Evolutionary conservation across 176 grass and related monocot genomes (phyloP).

Genomic region (Oryza brachyantha): DNA sequence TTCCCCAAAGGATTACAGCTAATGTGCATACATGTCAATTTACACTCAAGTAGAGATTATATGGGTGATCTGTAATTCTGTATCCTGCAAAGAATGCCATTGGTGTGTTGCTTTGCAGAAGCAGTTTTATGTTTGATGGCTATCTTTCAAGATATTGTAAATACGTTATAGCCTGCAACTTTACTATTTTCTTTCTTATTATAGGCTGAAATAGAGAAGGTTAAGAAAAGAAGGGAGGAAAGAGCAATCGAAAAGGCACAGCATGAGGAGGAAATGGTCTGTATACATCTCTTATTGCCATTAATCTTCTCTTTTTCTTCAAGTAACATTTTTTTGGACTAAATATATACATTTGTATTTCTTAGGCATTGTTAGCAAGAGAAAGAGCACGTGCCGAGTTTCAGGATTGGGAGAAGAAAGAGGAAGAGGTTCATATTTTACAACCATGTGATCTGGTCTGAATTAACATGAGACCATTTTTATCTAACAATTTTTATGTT

Average conservation of each 20-base stretch:
- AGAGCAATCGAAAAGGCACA: conserved; percentile 96
- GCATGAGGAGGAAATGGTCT: conserved; percentile 95
- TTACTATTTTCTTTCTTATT: conserved; percentile 10
- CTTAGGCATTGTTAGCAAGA: conserved; percentile 77
- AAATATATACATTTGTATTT: conserved; percentile 36
- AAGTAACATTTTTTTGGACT: conserved; percentile 11
- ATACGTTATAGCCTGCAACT: background rate
- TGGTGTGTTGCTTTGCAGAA: background rate
- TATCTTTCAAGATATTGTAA: background rate
- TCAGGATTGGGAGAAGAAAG: conserved; percentile 99
- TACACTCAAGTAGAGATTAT: background rate
- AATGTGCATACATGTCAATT: background rate
- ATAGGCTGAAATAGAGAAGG: conserved; percentile 96
- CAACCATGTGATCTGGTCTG: conserved; percentile 11
- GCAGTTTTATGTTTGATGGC: background rate
- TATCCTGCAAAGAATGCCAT: background rate
- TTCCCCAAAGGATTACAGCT: background rate
- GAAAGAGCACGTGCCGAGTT: conserved; percentile 92
- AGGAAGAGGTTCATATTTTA: conserved; percentile 79
- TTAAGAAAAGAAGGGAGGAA: conserved; percentile 99
- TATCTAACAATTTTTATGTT: conserved; percentile 28
- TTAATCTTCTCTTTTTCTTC: conserved; percentile 20
- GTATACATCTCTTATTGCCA: conserved; percentile 21
- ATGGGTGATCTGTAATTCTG: background rate
- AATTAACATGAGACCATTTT: conserved; percentile 18